A percentile compares a stretch with the other conserved stretches of the same genome.
phyloP scores from a whole-genome alignment of 208 protist genomes.

The Spongospora subterranea region DNA sequence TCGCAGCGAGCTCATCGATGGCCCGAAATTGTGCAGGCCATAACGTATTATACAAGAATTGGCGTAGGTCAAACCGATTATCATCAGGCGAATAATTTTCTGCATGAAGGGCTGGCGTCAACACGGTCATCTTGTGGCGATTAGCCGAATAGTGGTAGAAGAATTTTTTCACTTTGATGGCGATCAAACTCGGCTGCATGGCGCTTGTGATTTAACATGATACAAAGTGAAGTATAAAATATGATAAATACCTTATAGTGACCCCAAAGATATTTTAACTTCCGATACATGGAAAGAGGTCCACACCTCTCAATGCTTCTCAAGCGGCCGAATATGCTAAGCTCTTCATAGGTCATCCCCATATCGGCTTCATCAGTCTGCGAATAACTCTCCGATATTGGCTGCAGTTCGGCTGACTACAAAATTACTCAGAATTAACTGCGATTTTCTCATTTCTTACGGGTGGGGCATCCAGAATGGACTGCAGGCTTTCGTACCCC shows the following conservation, averaged over 20 bases:
- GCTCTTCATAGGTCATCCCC: conserved; percentile 84
- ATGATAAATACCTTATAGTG: not conserved
- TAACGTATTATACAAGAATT: conserved; percentile 61
- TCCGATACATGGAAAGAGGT: conserved; percentile 77
- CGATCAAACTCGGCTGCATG: conserved; percentile 57
- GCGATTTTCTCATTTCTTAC: not conserved
- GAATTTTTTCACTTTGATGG: conserved; percentile 82
- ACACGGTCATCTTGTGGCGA: conserved; percentile 81
- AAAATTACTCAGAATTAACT: not conserved
- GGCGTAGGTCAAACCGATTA: conserved; percentile 76
- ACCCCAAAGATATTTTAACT: conserved; percentile 58
- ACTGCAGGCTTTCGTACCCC: not conserved
- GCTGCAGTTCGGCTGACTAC: conserved; percentile 79
- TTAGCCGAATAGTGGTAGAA: conserved; percentile 82
- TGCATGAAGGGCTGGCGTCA: conserved; percentile 83
- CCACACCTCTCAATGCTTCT: conserved; percentile 66
- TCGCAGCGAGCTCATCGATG: conserved; percentile 55
- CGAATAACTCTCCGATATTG: conserved; percentile 70
- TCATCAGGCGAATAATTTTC: conserved; percentile 80
- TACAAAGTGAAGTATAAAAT: not conserved
- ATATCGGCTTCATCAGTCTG: conserved; percentile 79
- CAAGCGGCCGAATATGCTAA: conserved; percentile 68
- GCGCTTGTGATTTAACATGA: not conserved
- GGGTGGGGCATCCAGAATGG: conserved; percentile 69
- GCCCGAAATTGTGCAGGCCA: conserved; percentile 58